Percentiles rank a stretch among this genome's conserved stretches.
Evolutionary conservation across 495 filamentous ascomycete genomes (phyloP).

Genomic region (Aspergillus haitiensis): DNA sequence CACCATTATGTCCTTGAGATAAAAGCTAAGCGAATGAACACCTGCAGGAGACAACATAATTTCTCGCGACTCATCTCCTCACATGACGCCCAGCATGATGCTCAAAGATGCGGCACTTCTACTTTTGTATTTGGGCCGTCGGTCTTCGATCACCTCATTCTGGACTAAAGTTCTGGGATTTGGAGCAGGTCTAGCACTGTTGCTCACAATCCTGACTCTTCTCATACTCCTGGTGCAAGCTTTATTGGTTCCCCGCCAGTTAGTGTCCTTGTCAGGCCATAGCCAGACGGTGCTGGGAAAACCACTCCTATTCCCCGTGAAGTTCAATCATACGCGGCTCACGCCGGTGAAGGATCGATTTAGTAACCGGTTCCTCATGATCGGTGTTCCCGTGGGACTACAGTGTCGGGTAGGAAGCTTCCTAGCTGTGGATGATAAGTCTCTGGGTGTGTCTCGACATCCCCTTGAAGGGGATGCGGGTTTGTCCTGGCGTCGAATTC

Average conservation of each 20-base stretch:
- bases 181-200: neutral
- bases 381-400: conserved; percentile 19
- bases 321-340: conserved; percentile 18
- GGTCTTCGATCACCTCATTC: conserved; percentile 9
- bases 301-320: conserved; percentile 19
- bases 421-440: conserved; percentile 14
- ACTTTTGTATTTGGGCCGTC: conserved; percentile 7
- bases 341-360: conserved; percentile 16
- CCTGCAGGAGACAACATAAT: too few species aligned
- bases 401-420: conserved; percentile 16
- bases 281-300: conserved; percentile 17
- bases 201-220: neutral
- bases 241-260: conserved; percentile 1
- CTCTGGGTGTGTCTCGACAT: conserved; percentile 1
- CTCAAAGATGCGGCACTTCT: conserved; percentile 4
- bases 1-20: too few species aligned
- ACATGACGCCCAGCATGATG: conserved; percentile 1
- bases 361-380: conserved; percentile 13
- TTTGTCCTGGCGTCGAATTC: neutral
- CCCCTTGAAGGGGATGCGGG: neutral
- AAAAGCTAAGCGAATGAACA: too few species aligned
- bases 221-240: conserved; percentile 4
- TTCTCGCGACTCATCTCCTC: neutral
- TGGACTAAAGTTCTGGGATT: neutral
- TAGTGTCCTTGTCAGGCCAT: conserved; percentile 15